phyloP scores from a whole-genome alignment of 768 basidiomycete species.

The Suillus brevipes region DNA sequence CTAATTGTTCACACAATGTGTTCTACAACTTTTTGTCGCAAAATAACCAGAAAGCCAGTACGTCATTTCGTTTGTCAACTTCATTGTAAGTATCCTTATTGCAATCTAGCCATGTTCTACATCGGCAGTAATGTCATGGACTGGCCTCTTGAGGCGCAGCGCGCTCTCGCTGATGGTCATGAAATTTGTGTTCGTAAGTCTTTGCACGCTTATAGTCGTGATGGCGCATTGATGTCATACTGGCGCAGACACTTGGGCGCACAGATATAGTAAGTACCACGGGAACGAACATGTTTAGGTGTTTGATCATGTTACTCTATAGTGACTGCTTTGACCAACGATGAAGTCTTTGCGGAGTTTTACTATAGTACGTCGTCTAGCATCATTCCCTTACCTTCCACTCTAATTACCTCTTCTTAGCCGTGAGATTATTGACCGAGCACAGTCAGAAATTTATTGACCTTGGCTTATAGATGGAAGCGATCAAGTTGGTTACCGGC shows the following conservation, averaged over 20 bases:
- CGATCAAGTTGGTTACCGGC: slow-evolving; percentile 54
- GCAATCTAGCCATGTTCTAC: slow-evolving; percentile 53
- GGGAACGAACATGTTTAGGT: neutral
- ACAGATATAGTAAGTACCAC: slow-evolving; percentile 45
- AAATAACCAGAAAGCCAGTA: slow-evolving; percentile 62
- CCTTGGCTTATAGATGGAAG: slow-evolving; percentile 39
- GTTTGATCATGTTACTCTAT: neutral
- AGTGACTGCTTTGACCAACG: slow-evolving; percentile 63
- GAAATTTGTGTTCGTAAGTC: slow-evolving; percentile 62
- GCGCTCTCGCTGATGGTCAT: slow-evolving; percentile 56
- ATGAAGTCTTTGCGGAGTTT: slow-evolving; percentile 74
- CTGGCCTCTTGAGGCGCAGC: slow-evolving; percentile 57
- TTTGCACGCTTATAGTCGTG: neutral
- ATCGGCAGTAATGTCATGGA: slow-evolving; percentile 59
- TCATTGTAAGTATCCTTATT: neutral
- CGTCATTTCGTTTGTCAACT: slow-evolving; percentile 23
- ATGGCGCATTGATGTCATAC: neutral
- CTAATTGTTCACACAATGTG: slow-evolving; percentile 62
- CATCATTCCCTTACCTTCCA: neutral
- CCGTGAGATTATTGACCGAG: slow-evolving; percentile 19
- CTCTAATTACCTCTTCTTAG: slow-evolving; percentile 14
- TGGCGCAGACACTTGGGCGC: slow-evolving; percentile 32
- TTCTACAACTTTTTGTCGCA: slow-evolving; percentile 56
- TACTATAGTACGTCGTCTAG: slow-evolving; percentile 56
- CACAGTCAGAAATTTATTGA: neutral